phyloP scores from a whole-genome alignment of 805 yeast genomes.

The Pichia membranifaciens region DNA sequence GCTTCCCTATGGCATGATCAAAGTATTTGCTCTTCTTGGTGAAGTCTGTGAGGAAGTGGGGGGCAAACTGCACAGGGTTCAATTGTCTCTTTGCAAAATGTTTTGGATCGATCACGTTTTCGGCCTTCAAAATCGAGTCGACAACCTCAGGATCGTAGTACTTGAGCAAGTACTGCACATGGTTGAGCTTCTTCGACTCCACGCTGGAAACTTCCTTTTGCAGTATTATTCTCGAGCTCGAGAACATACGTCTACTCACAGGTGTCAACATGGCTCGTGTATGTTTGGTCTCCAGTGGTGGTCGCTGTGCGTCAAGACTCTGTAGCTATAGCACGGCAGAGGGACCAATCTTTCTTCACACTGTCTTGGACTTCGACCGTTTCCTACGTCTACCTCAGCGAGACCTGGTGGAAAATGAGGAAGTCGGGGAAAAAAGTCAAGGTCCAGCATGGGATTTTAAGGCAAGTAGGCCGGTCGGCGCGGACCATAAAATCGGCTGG shows the following conservation, averaged over 20 bases:
- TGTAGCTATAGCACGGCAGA: no score
- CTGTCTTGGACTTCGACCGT: no score
- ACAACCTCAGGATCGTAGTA: constrained; percentile 80
- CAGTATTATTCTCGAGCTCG: constrained; percentile 14
- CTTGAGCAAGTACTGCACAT: constrained; percentile 54
- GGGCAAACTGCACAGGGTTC: constrained; percentile 53
- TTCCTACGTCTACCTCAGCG: no score
- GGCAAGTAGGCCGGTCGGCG: no score
- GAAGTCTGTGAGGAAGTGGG: constrained; percentile 67
- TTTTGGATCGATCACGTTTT: constrained; percentile 62
- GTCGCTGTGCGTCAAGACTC: no score
- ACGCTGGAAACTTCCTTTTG: constrained; percentile 10
- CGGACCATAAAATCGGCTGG: no score
- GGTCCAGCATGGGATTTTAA: no score
- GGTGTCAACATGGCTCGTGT: neutral
- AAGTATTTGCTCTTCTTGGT: constrained; percentile 67
- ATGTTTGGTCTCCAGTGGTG: no score
- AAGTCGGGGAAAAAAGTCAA: no score
- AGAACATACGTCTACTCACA: constrained; percentile 16
- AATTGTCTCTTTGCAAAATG: constrained; percentile 44
- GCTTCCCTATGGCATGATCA: constrained; percentile 44
- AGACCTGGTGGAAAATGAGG: no score
- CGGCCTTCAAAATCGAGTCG: constrained; percentile 77
- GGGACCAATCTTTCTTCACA: no score
- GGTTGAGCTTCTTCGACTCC: constrained; percentile 31